Conservation (phyloP, 1,284 basidiomycete species). For the Melampsora americana region DNA sequence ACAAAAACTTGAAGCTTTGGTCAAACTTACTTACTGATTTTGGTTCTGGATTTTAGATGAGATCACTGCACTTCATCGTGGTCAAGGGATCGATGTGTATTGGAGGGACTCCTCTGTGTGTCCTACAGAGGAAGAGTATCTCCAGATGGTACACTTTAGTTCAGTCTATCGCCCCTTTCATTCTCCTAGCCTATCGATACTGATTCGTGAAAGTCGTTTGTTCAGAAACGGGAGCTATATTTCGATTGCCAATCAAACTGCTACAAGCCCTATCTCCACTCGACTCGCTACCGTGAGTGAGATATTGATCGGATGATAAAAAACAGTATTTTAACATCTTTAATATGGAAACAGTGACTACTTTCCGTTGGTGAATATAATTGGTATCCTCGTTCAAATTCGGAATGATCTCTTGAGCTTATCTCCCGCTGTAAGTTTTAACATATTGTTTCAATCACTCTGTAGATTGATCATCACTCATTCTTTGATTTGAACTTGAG, state of each 20-base stretch:
- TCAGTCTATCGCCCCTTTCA: slow-evolving; percentile 51
- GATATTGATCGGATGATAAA: background rate
- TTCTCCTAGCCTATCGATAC: background rate
- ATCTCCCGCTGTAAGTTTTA: slow-evolving; percentile 66
- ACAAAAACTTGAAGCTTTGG: background rate
- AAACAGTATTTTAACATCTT: background rate
- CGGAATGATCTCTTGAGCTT: slow-evolving; percentile 97
- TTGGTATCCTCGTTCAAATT: slow-evolving; percentile 93
- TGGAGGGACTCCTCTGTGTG: slow-evolving; percentile 77
- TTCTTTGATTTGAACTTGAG: no score
- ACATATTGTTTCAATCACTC: slow-evolving; percentile 1
- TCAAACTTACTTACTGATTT: no score
- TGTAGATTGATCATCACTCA: no score
- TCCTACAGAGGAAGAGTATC: slow-evolving; percentile 65
- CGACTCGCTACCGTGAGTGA: slow-evolving; percentile 23
- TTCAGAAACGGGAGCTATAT: slow-evolving; percentile 88
- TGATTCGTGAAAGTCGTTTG: background rate
- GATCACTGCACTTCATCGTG: slow-evolving; percentile 82
- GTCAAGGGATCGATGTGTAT: slow-evolving; percentile 89
- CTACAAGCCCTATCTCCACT: slow-evolving; percentile 74
- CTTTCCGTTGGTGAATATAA: slow-evolving; percentile 85
- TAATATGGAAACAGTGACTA: slow-evolving; percentile 64
- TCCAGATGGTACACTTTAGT: slow-evolving; percentile 96
- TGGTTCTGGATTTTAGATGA: slow-evolving; percentile 61
- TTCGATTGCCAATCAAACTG: slow-evolving; percentile 86